phyloP scores from a whole-genome alignment of 805 yeast genomes.

The Yamadazyma scolyti region DNA sequence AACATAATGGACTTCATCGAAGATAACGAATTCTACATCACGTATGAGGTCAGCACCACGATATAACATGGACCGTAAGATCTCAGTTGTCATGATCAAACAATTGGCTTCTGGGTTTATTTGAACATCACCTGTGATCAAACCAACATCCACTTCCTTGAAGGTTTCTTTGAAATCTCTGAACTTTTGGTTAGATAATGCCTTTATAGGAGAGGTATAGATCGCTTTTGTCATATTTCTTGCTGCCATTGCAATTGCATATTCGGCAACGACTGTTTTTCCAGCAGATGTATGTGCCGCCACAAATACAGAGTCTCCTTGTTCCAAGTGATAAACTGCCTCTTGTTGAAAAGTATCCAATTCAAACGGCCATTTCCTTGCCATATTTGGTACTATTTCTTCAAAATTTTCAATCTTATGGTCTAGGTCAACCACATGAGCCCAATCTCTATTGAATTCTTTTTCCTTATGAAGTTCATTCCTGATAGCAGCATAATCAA shows the following conservation, averaged over 20 bases:
- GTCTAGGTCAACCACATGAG: constrained; percentile 87
- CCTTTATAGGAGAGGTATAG: constrained; percentile 93
- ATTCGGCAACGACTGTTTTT: constrained; percentile 96
- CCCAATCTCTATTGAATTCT: constrained; percentile 68
- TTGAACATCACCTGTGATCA: constrained; percentile 96
- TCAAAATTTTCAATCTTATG: constrained; percentile 80
- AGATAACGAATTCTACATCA: constrained; percentile 95
- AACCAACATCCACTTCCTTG: constrained; percentile 82
- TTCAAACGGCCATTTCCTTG: constrained; percentile 92
- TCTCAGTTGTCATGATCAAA: constrained; percentile 96
- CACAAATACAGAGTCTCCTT: constrained; percentile 96
- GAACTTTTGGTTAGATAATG: constrained; percentile 84
- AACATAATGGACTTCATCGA: constrained; percentile 97
- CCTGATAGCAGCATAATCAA: constrained; percentile 25
- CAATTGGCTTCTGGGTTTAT: constrained; percentile 96
- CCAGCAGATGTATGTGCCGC: constrained; percentile 99
- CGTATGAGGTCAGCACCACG: constrained; percentile 95
- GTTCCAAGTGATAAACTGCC: constrained; percentile 93
- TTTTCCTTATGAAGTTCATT: constrained; percentile 20
- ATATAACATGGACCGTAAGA: constrained; percentile 90
- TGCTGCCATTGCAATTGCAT: constrained; percentile 95
- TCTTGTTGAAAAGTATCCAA: constrained; percentile 94
- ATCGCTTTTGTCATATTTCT: constrained; percentile 96
- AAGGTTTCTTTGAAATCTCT: constrained; percentile 81
- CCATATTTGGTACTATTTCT: constrained; percentile 90